Conservation (phyloP, 768 basidiomycete species). For the Suillus subaureus region DNA sequence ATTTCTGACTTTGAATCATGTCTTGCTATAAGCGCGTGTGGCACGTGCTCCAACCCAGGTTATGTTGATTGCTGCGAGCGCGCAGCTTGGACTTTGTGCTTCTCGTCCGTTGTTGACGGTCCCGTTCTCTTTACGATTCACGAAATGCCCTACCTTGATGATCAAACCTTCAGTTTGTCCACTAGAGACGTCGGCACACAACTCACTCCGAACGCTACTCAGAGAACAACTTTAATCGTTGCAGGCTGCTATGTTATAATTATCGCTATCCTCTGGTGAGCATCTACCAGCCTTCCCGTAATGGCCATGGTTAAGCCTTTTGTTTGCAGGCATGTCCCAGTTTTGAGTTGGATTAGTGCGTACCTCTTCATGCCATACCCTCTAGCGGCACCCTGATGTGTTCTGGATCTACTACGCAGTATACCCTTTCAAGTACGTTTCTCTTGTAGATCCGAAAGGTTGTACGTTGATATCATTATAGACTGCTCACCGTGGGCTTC, state of each 20-base stretch:
- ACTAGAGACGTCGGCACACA: conserved; percentile 28
- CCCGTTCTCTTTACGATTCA: conserved; percentile 20
- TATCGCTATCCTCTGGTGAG: conserved; percentile 83
- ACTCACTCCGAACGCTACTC: conserved; percentile 71
- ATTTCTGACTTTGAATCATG: background rate
- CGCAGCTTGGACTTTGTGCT: background rate
- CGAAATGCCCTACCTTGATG: conserved; percentile 33
- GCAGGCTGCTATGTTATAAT: conserved; percentile 73
- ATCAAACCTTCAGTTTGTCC: conserved; percentile 18
- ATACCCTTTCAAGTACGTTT: conserved; percentile 86
- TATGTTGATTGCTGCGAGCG: conserved; percentile 2
- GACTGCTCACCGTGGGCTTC: conserved; percentile 84
- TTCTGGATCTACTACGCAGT: conserved; percentile 45
- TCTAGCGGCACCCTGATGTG: conserved; percentile 3
- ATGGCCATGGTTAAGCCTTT: conserved; percentile 9
- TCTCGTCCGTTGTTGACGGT: background rate
- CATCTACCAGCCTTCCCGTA: background rate
- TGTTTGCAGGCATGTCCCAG: conserved; percentile 70
- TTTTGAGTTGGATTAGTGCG: conserved; percentile 73
- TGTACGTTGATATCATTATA: conserved; percentile 26
- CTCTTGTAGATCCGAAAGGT: conserved; percentile 8
- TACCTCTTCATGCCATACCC: conserved; percentile 18
- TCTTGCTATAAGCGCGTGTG: conserved; percentile 1
- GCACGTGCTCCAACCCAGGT: background rate
- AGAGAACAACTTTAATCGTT: conserved; percentile 76